Percentiles rank a stretch among this genome's conserved stretches.
Conservation (phyloP, 2,329 filamentous ascomycete genomes). For the Cladosporium sp. region DNA sequence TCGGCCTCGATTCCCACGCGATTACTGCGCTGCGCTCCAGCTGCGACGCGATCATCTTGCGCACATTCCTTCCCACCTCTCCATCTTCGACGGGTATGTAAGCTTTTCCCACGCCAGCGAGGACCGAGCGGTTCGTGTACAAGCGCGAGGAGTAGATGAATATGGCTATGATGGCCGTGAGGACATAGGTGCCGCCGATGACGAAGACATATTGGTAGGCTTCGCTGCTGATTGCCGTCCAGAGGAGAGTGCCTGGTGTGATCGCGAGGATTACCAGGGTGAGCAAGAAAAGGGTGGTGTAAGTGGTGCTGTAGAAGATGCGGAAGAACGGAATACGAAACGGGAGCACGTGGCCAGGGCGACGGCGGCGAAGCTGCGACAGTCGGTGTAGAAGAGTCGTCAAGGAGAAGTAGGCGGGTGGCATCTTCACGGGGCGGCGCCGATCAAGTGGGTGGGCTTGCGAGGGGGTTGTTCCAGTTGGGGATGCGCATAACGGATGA, state of each 20-base stretch:
- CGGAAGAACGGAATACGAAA: slow-evolving; percentile 58
- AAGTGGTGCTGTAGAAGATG: slow-evolving; percentile 74
- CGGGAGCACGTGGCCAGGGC: slow-evolving; percentile 21
- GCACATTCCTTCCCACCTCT: slow-evolving; percentile 69
- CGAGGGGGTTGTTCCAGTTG: neutral
- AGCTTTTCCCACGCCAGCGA: slow-evolving; percentile 76
- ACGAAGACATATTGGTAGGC: slow-evolving; percentile 79
- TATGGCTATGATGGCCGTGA: slow-evolving; percentile 62
- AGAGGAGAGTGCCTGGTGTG: slow-evolving; percentile 71
- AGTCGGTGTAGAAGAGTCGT: slow-evolving; percentile 4
- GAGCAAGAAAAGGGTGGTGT: slow-evolving; percentile 68
- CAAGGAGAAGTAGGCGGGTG: slow-evolving; percentile 7
- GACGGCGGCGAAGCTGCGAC: slow-evolving; percentile 1
- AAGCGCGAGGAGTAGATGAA: slow-evolving; percentile 79
- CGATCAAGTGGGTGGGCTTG: neutral
- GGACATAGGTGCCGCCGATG: slow-evolving; percentile 66
- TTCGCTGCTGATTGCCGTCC: slow-evolving; percentile 61
- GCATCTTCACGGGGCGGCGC: slow-evolving; percentile 1
- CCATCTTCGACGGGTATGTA: slow-evolving; percentile 83
- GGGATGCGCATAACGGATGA: slow-evolving; percentile 1
- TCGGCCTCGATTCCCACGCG: slow-evolving; percentile 69
- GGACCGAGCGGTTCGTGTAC: slow-evolving; percentile 73
- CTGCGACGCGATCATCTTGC: slow-evolving; percentile 66
- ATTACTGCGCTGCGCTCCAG: slow-evolving; percentile 73
- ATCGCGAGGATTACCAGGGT: slow-evolving; percentile 68